phyloP scores from a whole-genome alignment of 345 rosid species.

The Excoecaria cochinchinensis region DNA sequence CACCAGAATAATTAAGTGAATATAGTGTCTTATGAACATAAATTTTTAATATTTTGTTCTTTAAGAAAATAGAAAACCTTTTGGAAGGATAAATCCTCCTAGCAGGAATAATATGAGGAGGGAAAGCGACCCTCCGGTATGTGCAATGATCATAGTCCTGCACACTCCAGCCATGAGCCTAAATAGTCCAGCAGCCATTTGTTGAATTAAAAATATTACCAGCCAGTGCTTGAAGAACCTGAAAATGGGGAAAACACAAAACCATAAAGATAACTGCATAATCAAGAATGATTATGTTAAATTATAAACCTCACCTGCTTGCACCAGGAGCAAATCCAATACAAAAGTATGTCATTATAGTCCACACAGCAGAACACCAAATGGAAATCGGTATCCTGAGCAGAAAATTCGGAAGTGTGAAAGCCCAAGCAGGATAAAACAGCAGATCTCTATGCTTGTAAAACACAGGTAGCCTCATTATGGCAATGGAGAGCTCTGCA shows the following conservation, averaged over 20 bases:
- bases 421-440: conserved; percentile 64
- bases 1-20: not conserved
- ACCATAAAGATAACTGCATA: not conserved
- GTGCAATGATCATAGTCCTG: conserved; percentile 52
- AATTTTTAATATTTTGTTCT: not conserved
- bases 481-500: conserved; percentile 52
- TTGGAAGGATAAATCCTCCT: conserved; percentile 56
- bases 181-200: conserved; percentile 57
- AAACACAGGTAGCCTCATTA: conserved; percentile 51
- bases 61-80: conserved; percentile 27
- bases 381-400: conserved; percentile 51
- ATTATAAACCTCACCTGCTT: conserved; percentile 31
- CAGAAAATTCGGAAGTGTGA: conserved; percentile 52
- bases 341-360: conserved; percentile 47
- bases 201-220: conserved; percentile 51
- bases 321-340: conserved; percentile 57
- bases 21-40: not conserved
- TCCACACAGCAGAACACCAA: conserved; percentile 53
- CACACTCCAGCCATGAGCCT: conserved; percentile 53
- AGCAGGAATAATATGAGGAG: conserved; percentile 51
- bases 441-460: conserved; percentile 27
- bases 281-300: not conserved
- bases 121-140: conserved; percentile 50
- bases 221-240: conserved; percentile 53
- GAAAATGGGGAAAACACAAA: conserved; percentile 5